Evolutionary conservation across 331 rosid genomes (phyloP).

Genomic region (Arachis monticola): DNA sequence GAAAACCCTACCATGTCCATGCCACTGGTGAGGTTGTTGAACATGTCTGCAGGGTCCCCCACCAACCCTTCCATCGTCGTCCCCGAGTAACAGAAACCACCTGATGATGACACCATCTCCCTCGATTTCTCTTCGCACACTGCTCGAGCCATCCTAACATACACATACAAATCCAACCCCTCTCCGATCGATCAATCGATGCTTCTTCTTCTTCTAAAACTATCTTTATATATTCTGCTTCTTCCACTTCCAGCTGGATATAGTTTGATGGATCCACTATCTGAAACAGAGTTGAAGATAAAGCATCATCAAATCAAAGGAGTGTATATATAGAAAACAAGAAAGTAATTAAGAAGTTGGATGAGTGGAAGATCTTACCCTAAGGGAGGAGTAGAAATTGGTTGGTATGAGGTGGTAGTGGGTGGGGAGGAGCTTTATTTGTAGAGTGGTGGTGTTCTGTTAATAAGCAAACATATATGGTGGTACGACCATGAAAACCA

Average conservation of each 20-base stretch:
- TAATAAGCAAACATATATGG: slow-evolving; percentile 48
- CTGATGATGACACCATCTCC: slow-evolving; percentile 53
- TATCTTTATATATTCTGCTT: background rate
- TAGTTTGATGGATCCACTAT: slow-evolving; percentile 1
- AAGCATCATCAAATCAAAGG: slow-evolving; percentile 3
- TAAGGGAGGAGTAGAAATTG: slow-evolving; percentile 18
- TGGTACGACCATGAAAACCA: slow-evolving; percentile 47
- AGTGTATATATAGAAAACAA: background rate
- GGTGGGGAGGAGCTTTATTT: slow-evolving; percentile 10
- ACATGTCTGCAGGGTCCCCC: slow-evolving; percentile 57
- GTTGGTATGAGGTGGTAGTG: slow-evolving; percentile 6
- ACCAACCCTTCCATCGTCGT: slow-evolving; percentile 73
- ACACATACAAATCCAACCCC: too few species aligned
- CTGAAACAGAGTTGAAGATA: slow-evolving; percentile 12
- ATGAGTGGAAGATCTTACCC: slow-evolving; percentile 31
- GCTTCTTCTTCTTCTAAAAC: background rate
- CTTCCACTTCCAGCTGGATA: slow-evolving; percentile 2
- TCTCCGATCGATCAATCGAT: background rate
- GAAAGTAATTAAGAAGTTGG: slow-evolving; percentile 14
- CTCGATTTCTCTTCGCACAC: slow-evolving; percentile 58
- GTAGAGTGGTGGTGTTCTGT: too few species aligned
- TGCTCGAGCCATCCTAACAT: slow-evolving; percentile 55
- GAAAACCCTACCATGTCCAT: slow-evolving; percentile 86
- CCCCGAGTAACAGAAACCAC: slow-evolving; percentile 66
- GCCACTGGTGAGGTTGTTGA: slow-evolving; percentile 70